Conservation (phyloP, 2,329 filamentous ascomycete species). For the Thielaviopsis euricoi region DNA sequence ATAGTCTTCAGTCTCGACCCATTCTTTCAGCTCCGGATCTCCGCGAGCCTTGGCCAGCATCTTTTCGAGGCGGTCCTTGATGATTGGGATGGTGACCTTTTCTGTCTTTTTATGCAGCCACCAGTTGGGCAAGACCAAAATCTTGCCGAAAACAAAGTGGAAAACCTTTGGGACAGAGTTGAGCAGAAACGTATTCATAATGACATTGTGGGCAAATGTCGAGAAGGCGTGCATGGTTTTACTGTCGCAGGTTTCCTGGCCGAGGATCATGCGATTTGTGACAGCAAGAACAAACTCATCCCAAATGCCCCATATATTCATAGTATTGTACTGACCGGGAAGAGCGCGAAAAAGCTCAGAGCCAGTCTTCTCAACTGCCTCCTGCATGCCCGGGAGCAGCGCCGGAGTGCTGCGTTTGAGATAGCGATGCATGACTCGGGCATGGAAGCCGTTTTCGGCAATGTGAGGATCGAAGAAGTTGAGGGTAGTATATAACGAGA, state of each 20-base stretch:
- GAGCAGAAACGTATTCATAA: conserved; percentile 29
- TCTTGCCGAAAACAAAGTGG: conserved; percentile 30
- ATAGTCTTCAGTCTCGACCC: conserved; percentile 35
- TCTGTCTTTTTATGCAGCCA: conserved; percentile 29
- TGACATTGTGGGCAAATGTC: conserved; percentile 31
- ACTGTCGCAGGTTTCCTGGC: conserved; percentile 24
- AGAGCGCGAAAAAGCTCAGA: conserved; percentile 21
- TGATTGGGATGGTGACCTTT: conserved; percentile 27
- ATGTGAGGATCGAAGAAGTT: conserved; percentile 25
- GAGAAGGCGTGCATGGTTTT: conserved; percentile 28
- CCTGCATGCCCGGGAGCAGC: conserved; percentile 25
- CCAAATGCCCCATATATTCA: conserved; percentile 30
- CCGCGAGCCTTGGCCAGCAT: conserved; percentile 25
- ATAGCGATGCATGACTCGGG: conserved; percentile 26
- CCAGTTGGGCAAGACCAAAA: conserved; percentile 29
- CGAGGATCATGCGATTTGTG: conserved; percentile 28
- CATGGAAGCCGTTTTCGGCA: conserved; percentile 23
- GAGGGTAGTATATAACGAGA: conserved; percentile 23
- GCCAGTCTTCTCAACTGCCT: conserved; percentile 23
- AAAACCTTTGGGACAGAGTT: conserved; percentile 29
- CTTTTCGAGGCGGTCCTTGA: conserved; percentile 30
- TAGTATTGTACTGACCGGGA: conserved; percentile 20
- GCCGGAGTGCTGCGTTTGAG: conserved; percentile 24
- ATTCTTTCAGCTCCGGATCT: conserved; percentile 24
- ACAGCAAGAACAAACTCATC: conserved; percentile 25